Base-by-base conservation (phyloP, 176 grass and related monocot species). In the Coix lacrymajobi region DNA sequence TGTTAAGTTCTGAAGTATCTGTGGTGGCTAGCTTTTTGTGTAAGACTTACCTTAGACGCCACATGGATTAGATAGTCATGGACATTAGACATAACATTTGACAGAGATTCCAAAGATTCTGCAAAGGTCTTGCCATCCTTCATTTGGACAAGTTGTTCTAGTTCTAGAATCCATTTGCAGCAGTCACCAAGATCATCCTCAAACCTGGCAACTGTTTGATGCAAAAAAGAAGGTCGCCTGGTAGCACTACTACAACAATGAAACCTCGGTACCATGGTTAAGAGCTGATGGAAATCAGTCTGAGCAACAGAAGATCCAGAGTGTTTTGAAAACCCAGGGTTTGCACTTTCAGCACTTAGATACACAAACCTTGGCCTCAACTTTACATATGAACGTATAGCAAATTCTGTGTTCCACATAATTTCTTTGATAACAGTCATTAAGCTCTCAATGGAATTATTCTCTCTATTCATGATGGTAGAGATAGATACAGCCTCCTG, bases 41-140 rank as follows among this genome's bases (percentile, higher is more conserved):
- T 12, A 16, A 48, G 26, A 69, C 5, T 84, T 87, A 98, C 96
- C 96, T 98, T 91, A 52, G 92, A 86, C 62, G 92, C 90, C 84
- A 93, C 89, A 91, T 91, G 81, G n/a, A 98, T 91, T 70, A 95
- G 84, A 89, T 91, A 98, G 71, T 88, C 96, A 71, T 93, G 85
- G 71, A 95, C 62, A 80, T 98, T 90, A 11, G 91, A 90, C 62
- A 98, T 80, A 79, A 93, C 91, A 90, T 83, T 91, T 41, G 91
- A 81, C 31, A 98, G 51, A 86, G 91, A 81, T 76, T 91, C 85
- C 62, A 93, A 66, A 67, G 72, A 86, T 71, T 76, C 68, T 68
- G 58, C 67, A 79, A 81, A 67, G 2, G 64, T 90, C 78, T 80
- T 93, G 69, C 84, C 81, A 66, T 69, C 75, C 71, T 90, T 91